These are phyloP conservation scores for Metschnikowia noctiluminum DNA, from an alignment of 805 yeast species.

Conservation along the genomic window DNA sequence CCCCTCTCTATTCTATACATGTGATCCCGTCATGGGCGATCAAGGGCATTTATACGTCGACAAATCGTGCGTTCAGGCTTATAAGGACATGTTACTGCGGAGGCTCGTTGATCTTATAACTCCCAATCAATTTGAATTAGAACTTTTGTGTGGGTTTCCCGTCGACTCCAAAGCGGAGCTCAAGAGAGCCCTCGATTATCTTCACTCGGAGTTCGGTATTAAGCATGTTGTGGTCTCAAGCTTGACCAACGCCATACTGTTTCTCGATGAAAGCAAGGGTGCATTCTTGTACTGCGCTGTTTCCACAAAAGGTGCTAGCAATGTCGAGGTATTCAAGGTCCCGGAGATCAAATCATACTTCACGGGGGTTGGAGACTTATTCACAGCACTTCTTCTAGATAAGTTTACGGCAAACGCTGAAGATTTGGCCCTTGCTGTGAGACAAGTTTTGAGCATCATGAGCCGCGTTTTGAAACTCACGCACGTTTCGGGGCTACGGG, in stretches of 20 bases:
- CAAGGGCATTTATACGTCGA: constrained; percentile 20
- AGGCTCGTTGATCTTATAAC: constrained; percentile 16
- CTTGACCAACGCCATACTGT: constrained; percentile 12
- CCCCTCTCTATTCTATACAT: constrained; percentile 18
- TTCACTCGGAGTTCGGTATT: constrained; percentile 11
- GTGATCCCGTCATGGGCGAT: constrained; percentile 23
- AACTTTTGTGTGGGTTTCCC: constrained; percentile 14
- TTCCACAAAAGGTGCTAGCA: constrained; percentile 10
- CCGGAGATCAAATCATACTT: constrained; percentile 75
- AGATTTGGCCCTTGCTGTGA: constrained; percentile 36
- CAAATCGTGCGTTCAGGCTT: constrained; percentile 15
- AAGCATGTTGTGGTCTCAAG: constrained; percentile 18
- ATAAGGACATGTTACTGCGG: constrained; percentile 7
- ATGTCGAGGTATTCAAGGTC: constrained; percentile 38
- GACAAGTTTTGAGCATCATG: constrained; percentile 58
- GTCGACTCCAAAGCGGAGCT: constrained; percentile 10
- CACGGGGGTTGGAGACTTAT: constrained; percentile 93
- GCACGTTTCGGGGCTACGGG: constrained; percentile 31
- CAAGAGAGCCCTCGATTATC: constrained; percentile 9
- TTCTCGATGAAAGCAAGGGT: constrained; percentile 4
- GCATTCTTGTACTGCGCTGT: constrained; percentile 28
- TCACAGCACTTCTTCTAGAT: constrained; percentile 75
- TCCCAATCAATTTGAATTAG: constrained; percentile 21
- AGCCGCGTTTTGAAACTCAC: constrained; percentile 48
- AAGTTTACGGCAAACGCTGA: constrained; percentile 39